Conservation (phyloP, 2,329 filamentous ascomycete species). For the Xylaria sp. region DNA sequence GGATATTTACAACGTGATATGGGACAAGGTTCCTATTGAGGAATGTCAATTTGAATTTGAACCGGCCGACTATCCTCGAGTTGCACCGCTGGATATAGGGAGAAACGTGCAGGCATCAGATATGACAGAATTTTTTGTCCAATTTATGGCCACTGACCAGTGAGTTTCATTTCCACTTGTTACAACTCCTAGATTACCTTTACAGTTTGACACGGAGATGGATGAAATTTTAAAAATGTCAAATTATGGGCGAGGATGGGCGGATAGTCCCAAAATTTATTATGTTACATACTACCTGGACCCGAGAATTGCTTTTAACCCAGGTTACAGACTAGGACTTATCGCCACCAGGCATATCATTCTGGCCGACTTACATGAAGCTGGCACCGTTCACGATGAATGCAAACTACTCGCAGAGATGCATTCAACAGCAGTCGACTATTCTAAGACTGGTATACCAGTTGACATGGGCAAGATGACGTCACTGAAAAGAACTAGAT, state of each 20-base stretch:
- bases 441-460: slow-evolving; percentile 76
- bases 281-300: not conserved
- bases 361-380: slow-evolving; percentile 65
- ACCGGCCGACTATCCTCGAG: slow-evolving; percentile 76
- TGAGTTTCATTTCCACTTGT: slow-evolving; percentile 32
- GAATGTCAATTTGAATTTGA: slow-evolving; percentile 49
- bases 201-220: not conserved
- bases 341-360: slow-evolving; percentile 73
- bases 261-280: not conserved
- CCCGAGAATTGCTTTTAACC: not conserved
- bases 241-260: not conserved
- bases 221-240: not conserved
- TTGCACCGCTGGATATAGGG: slow-evolving; percentile 66
- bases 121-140: slow-evolving; percentile 83
- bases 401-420: slow-evolving; percentile 69
- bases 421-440: slow-evolving; percentile 78
- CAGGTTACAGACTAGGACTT: slow-evolving; percentile 47
- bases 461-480: slow-evolving; percentile 60
- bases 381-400: slow-evolving; percentile 62
- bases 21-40: slow-evolving; percentile 66
- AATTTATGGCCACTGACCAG: slow-evolving; percentile 52
- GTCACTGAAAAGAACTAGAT: slow-evolving; percentile 47
- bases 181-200: not conserved
- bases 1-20: slow-evolving; percentile 84
- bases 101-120: slow-evolving; percentile 69